These are phyloP conservation scores for Claviceps quebecensis DNA, from an alignment of 2,329 filamentous ascomycete species.

Conservation along the genomic window DNA sequence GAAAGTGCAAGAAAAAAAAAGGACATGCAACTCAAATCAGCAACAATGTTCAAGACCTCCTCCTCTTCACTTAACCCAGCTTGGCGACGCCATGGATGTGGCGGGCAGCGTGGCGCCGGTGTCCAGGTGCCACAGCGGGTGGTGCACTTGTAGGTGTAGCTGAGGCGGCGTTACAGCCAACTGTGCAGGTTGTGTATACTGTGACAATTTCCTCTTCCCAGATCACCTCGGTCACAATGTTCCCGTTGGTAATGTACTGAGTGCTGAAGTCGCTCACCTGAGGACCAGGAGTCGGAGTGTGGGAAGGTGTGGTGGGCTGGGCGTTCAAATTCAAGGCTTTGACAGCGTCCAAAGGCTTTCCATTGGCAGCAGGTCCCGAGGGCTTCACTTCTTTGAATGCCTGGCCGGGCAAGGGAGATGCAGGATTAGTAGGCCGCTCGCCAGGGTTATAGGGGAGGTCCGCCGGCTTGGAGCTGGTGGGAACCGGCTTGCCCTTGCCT, in stretches of 20 bases:
- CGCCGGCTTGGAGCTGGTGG: conserved; percentile 6
- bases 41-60: conserved; percentile 6
- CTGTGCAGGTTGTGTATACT: conserved; percentile 31
- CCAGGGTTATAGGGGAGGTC: conserved; percentile 24
- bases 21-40: conserved; percentile 4
- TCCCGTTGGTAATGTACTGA: conserved; percentile 35
- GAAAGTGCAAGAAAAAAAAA: conserved; percentile 3
- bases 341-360: not conserved
- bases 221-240: conserved; percentile 39
- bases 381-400: conserved; percentile 23
- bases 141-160: conserved; percentile 3
- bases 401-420: conserved; percentile 25
- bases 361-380: not conserved
- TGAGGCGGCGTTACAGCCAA: conserved; percentile 19
- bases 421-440: conserved; percentile 17
- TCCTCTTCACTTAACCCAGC: conserved; percentile 10
- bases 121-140: conserved; percentile 8
- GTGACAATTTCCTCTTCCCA: conserved; percentile 42
- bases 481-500: not conserved
- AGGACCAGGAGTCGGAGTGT: conserved; percentile 8
- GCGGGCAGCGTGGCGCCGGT: conserved; percentile 19
- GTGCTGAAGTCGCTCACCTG: conserved; percentile 31
- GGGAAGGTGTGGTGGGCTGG: conserved; percentile 5
- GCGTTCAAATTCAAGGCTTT: conserved; percentile 1
- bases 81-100: conserved; percentile 25